These are phyloP conservation scores for Solanum hybrid DNA, from an alignment of 305 asterid species.

Conservation along the genomic window DNA sequence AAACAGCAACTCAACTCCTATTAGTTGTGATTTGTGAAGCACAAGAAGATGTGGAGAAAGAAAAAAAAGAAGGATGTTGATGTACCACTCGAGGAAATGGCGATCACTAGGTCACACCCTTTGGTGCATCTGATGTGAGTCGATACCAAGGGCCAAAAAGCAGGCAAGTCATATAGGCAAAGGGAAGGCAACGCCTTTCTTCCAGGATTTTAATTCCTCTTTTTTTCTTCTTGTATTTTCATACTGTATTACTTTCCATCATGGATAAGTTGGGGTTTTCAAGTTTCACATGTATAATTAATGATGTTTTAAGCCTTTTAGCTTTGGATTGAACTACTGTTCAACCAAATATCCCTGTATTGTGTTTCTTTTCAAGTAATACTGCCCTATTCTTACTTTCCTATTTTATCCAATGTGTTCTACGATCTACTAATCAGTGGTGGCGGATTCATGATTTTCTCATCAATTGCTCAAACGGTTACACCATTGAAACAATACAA, in stretches of 20 bases:
- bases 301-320: background rate
- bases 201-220: slow-evolving; percentile 4
- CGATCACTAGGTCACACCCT: background rate
- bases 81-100: background rate
- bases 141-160: background rate
- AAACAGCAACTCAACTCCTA: background rate
- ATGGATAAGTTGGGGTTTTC: background rate
- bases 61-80: background rate
- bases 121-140: slow-evolving; percentile 6
- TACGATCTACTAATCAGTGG: background rate
- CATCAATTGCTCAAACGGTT: background rate
- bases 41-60: slow-evolving; percentile 12
- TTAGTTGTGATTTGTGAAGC: background rate
- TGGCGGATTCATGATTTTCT: accelerated
- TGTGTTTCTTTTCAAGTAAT: background rate
- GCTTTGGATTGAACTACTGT: background rate
- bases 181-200: slow-evolving; percentile 30
- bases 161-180: slow-evolving; percentile 23
- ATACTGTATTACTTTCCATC: background rate
- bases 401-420: background rate
- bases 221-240: background rate
- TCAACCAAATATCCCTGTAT: background rate
- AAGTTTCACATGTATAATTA: background rate
- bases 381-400: background rate
- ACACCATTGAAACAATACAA: background rate